A percentile compares a stretch with the other conserved stretches of the same genome.
phyloP scores from a whole-genome alignment of 371 early-diverging fungal species.

The Rhizopus stolonifer region DNA sequence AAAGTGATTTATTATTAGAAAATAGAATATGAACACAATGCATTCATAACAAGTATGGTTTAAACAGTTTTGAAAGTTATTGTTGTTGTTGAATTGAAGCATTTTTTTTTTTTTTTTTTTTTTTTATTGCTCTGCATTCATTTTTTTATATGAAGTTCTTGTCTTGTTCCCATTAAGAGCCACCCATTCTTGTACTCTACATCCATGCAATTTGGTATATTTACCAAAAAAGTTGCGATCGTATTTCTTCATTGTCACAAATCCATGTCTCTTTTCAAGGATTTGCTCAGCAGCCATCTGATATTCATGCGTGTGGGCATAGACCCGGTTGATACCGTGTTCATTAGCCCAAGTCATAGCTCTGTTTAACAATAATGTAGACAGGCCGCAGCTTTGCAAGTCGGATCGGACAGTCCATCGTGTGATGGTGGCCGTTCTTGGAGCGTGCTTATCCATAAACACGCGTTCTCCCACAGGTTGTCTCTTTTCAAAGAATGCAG shows the following conservation, averaged over 20 bases:
- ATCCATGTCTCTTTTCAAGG: constrained; percentile 38
- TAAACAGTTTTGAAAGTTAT: too few species aligned
- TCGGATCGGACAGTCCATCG: constrained; percentile 34
- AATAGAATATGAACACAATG: too few species aligned
- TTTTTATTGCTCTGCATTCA: neutral
- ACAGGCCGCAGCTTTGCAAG: constrained; percentile 41
- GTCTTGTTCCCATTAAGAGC: constrained; percentile 20
- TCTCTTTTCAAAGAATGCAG: constrained; percentile 7
- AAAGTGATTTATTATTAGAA: too few species aligned
- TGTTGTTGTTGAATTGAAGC: too few species aligned
- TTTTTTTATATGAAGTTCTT: constrained; percentile 16
- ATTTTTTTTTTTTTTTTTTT: neutral
- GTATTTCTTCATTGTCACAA: constrained; percentile 27
- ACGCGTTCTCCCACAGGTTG: neutral
- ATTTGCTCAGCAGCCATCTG: constrained; percentile 40
- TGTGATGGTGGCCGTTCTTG: constrained; percentile 39
- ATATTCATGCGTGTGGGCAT: constrained; percentile 37
- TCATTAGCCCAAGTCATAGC: constrained; percentile 40
- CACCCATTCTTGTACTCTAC: constrained; percentile 25
- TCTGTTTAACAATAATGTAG: constrained; percentile 39
- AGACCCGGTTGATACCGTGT: constrained; percentile 34
- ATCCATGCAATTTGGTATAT: constrained; percentile 18
- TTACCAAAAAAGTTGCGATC: constrained; percentile 33
- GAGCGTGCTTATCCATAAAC: constrained; percentile 29
- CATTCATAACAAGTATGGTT: too few species aligned